These are phyloP conservation scores for Apiospora kogelbergensis DNA, from an alignment of 2,329 filamentous ascomycete genomes.

Conservation along the genomic window DNA sequence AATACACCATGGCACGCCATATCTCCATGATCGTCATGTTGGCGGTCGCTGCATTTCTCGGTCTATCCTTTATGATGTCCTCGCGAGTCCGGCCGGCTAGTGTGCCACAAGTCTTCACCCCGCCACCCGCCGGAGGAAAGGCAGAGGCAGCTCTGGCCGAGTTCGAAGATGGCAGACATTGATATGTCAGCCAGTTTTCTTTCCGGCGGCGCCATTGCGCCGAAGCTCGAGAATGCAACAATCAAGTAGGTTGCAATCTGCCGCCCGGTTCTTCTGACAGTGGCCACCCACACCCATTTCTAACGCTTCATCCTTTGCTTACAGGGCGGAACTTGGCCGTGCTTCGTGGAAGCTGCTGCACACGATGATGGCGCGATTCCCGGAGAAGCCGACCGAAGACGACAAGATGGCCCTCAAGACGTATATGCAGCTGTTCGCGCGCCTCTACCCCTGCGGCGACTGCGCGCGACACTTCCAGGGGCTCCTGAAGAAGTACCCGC, in stretches of 20 bases:
- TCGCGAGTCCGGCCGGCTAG: slow-evolving; percentile 32
- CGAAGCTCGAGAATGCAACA: slow-evolving; percentile 81
- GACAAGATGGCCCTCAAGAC: slow-evolving; percentile 63
- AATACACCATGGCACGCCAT: slow-evolving; percentile 51
- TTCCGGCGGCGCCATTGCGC: slow-evolving; percentile 70
- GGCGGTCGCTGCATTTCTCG: slow-evolving; percentile 54
- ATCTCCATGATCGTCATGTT: slow-evolving; percentile 54
- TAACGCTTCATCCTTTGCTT: slow-evolving; percentile 11
- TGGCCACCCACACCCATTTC: background rate
- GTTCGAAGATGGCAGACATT: slow-evolving; percentile 38
- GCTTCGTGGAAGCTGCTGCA: slow-evolving; percentile 71
- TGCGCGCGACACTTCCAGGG: slow-evolving; percentile 67
- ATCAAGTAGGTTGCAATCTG: slow-evolving; percentile 56
- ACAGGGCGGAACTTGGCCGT: slow-evolving; percentile 63
- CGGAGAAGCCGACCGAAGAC: slow-evolving; percentile 61
- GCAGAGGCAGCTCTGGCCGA: slow-evolving; percentile 17
- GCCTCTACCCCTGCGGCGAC: slow-evolving; percentile 71
- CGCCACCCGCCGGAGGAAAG: slow-evolving; percentile 20
- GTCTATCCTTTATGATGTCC: slow-evolving; percentile 60
- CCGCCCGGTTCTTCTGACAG: background rate
- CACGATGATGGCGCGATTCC: slow-evolving; percentile 70
- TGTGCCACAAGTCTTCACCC: slow-evolving; percentile 20
- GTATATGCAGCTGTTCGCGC: slow-evolving; percentile 65
- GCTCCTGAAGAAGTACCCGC: slow-evolving; percentile 61
- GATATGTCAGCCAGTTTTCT: slow-evolving; percentile 51